phyloP scores from a whole-genome alignment of 2,329 filamentous ascomycete species.

The Pseudogymnoascus sp. region DNA sequence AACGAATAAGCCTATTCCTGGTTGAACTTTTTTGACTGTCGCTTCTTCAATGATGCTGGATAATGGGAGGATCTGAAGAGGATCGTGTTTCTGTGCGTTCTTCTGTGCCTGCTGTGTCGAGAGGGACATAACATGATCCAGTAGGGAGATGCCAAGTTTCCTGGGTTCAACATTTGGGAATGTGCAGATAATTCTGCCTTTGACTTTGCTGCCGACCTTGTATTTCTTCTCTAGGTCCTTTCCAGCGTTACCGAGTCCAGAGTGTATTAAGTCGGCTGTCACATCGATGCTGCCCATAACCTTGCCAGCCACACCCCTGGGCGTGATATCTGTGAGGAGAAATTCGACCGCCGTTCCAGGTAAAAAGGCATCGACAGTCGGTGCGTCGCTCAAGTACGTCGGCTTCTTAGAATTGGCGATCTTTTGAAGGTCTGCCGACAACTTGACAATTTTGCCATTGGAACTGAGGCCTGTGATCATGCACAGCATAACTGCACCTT shows the following conservation, averaged over 20 bases:
- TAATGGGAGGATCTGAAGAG: slow-evolving; percentile 55
- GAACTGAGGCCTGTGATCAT: slow-evolving; percentile 67
- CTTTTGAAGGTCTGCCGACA: slow-evolving; percentile 67
- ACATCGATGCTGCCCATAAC: slow-evolving; percentile 87
- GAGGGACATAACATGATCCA: slow-evolving; percentile 74
- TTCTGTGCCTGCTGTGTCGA: slow-evolving; percentile 36
- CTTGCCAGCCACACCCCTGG: slow-evolving; percentile 76
- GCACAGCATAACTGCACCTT: slow-evolving; percentile 79
- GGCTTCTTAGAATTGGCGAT: slow-evolving; percentile 59
- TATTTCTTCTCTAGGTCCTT: slow-evolving; percentile 69
- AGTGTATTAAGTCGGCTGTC: slow-evolving; percentile 86
- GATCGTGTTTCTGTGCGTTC: slow-evolving; percentile 38
- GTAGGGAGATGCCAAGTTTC: slow-evolving; percentile 79
- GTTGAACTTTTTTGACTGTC: slow-evolving; percentile 71
- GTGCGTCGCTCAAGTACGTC: slow-evolving; percentile 64
- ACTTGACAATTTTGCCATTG: slow-evolving; percentile 77
- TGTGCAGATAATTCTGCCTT: slow-evolving; percentile 79
- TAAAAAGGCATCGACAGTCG: slow-evolving; percentile 81
- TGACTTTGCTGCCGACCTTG: slow-evolving; percentile 76
- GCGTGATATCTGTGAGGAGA: slow-evolving; percentile 67
- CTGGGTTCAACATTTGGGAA: slow-evolving; percentile 72
- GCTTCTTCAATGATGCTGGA: slow-evolving; percentile 73
- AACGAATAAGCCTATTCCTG: slow-evolving; percentile 74
- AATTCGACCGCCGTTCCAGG: slow-evolving; percentile 88
- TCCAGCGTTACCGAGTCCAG: slow-evolving; percentile 63